Conservation (phyloP, 371 early-diverging fungal species). For the Rhizopus stolonifer region DNA sequence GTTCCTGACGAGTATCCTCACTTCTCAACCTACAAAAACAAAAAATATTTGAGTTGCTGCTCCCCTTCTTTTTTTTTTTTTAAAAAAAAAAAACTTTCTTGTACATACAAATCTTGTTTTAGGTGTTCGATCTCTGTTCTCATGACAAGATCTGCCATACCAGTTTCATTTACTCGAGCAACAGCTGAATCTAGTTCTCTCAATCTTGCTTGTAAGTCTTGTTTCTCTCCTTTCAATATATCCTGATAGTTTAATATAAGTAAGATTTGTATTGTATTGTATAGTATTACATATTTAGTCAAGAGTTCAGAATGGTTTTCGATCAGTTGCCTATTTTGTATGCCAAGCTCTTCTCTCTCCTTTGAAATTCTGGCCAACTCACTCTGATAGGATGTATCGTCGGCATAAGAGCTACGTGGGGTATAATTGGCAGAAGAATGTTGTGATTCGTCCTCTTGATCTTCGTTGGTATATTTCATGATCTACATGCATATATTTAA, state of each 20-base stretch:
- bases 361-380: slow-evolving; percentile 30
- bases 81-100: too few species aligned
- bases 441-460: slow-evolving; percentile 11
- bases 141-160: slow-evolving; percentile 84
- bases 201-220: slow-evolving; percentile 62
- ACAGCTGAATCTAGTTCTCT: slow-evolving; percentile 69
- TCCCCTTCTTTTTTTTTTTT: too few species aligned
- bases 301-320: slow-evolving; percentile 59
- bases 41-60: neutral
- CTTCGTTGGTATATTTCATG: slow-evolving; percentile 20
- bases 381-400: slow-evolving; percentile 28
- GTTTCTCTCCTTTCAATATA: slow-evolving; percentile 60
- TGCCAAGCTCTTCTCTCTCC: slow-evolving; percentile 63
- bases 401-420: slow-evolving; percentile 25
- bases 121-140: slow-evolving; percentile 85
- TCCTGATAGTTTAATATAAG: slow-evolving; percentile 51
- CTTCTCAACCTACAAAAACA: slow-evolving; percentile 59
- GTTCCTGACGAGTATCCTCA: slow-evolving; percentile 75
- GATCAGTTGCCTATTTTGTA: slow-evolving; percentile 54
- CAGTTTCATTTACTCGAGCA: slow-evolving; percentile 72
- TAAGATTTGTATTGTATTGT: neutral
- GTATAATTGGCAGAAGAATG: slow-evolving; percentile 19
- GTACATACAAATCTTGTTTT: slow-evolving; percentile 77
- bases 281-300: slow-evolving; percentile 53
- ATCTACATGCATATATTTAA: too few species aligned